phyloP scores from a whole-genome alignment of 129 eudicot species.

The Deinandra increscens region DNA sequence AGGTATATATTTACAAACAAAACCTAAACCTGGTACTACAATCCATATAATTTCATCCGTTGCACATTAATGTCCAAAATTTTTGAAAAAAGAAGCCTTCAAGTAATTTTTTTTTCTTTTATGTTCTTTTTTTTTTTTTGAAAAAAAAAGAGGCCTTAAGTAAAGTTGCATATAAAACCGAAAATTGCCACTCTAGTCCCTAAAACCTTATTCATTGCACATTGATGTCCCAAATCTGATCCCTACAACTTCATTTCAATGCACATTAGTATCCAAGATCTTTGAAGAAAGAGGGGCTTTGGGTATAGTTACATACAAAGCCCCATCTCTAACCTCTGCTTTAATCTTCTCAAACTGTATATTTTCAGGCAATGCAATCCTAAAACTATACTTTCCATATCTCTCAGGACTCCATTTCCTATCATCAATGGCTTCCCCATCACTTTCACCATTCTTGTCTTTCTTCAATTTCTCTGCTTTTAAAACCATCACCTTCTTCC shows the following conservation, averaged over 20 bases:
- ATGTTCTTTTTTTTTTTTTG: too few species aligned
- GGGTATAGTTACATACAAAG: conserved; percentile 66
- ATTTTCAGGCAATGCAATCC: conserved; percentile 84
- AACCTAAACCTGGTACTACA: too few species aligned
- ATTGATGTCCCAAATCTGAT: conserved; percentile 38
- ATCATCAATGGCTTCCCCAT: too few species aligned
- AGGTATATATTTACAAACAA: too few species aligned
- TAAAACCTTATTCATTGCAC: conserved; percentile 37
- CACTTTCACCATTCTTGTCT: conserved; percentile 28
- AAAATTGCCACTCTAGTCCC: not conserved
- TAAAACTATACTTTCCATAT: conserved; percentile 60
- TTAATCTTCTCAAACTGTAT: conserved; percentile 80
- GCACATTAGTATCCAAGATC: conserved; percentile 65
- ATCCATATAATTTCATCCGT: too few species aligned
- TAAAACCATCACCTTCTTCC: conserved; percentile 80
- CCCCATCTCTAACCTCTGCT: conserved; percentile 94
- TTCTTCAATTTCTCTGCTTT: conserved; percentile 58
- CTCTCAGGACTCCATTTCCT: conserved; percentile 77
- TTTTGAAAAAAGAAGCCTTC: too few species aligned
- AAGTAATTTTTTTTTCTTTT: too few species aligned
- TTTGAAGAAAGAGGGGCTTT: conserved; percentile 59
- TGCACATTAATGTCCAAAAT: too few species aligned
- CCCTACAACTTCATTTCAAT: conserved; percentile 22
- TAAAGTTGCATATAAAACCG: too few species aligned
- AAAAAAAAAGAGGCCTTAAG: too few species aligned